Evolutionary conservation across 1,284 basidiomycete genomes (phyloP).

Genomic region (Cutaneotrichosporon cutaneum): DNA sequence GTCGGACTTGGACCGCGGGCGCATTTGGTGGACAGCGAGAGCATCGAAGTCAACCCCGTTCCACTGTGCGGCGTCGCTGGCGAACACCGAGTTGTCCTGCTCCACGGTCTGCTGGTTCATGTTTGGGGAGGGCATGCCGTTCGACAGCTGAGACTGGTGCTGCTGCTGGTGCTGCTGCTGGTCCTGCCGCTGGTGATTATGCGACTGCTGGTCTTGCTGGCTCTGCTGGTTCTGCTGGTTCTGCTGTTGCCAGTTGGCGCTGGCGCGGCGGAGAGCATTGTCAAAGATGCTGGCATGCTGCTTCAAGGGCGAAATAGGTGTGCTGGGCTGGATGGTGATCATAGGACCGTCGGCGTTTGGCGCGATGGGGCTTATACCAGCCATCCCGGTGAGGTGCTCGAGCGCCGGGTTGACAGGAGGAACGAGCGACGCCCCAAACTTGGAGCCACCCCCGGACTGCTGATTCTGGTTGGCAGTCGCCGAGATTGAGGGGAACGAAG

Average conservation of each 20-base stretch:
- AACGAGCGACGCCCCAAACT: constrained; percentile 31
- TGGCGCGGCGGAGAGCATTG: constrained; percentile 40
- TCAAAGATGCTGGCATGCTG: constrained; percentile 50
- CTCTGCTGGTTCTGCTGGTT: constrained; percentile 23
- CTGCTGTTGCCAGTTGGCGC: constrained; percentile 27
- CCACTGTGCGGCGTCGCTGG: constrained; percentile 14
- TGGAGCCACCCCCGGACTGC: constrained; percentile 1
- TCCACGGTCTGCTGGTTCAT: not conserved
- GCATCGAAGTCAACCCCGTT: constrained; percentile 2
- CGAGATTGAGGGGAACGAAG: constrained; percentile 25
- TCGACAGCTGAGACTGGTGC: not conserved
- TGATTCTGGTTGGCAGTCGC: not conserved
- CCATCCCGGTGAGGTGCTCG: constrained; percentile 48
- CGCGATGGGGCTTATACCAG: constrained; percentile 49
- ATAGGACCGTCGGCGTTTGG: constrained; percentile 51
- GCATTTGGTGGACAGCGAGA: constrained; percentile 11
- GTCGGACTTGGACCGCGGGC: constrained; percentile 48
- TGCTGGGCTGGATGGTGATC: constrained; percentile 54
- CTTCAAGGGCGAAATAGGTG: constrained; percentile 51
- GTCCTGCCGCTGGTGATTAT: constrained; percentile 15
- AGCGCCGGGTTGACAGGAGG: constrained; percentile 46
- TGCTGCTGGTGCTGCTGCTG: constrained; percentile 11
- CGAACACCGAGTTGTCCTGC: constrained; percentile 8
- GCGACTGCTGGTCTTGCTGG: constrained; percentile 26
- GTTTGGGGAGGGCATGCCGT: not conserved